A percentile compares a stretch with the other conserved stretches of the same genome.
phyloP scores from a whole-genome alignment of 75 land plant genomes.

The Selaginella moellendorffii region DNA sequence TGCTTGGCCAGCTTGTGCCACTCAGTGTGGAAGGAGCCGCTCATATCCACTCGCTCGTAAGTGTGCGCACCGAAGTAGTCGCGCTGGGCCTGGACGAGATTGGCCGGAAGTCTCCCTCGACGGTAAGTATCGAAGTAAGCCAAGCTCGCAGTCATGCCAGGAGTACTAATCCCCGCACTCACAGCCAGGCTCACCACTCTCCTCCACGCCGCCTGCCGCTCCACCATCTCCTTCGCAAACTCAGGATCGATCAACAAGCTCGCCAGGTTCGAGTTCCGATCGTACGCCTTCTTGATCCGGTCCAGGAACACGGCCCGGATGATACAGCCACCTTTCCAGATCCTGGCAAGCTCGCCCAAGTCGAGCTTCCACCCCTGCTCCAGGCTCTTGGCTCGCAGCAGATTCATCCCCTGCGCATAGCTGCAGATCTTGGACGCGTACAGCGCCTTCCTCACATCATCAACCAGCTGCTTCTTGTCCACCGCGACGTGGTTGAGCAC shows the following conservation, averaged over 20 bases:
- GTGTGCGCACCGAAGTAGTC: too few relatives aligned
- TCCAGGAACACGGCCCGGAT: too few relatives aligned
- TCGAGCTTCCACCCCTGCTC: constrained; percentile 36
- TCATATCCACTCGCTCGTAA: constrained; percentile 35
- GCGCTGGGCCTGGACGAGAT: constrained; percentile 47
- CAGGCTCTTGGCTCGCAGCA: constrained; percentile 30
- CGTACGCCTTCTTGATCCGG: too few relatives aligned
- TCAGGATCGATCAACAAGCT: constrained; percentile 35
- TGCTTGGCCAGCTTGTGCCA: constrained; percentile 41
- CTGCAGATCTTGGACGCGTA: constrained; percentile 33
- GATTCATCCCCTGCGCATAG: constrained; percentile 41
- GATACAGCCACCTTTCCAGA: constrained; percentile 50
- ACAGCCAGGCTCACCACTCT: constrained; percentile 33
- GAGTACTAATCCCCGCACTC: constrained; percentile 28
- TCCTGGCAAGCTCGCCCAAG: constrained; percentile 34
- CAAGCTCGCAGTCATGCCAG: constrained; percentile 39
- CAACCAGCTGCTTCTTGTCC: constrained; percentile 26
- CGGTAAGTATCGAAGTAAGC: constrained; percentile 44
- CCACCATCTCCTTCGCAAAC: constrained; percentile 44
- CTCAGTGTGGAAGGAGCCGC: constrained; percentile 44
- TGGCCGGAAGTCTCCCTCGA: constrained; percentile 40
- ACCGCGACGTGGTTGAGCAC: not conserved
- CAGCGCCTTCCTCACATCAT: constrained; percentile 23
- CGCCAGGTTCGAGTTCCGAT: constrained; percentile 23
- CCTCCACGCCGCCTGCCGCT: constrained; percentile 41